A percentile compares a stretch with the other conserved stretches of the same genome.
phyloP scores from a whole-genome alignment of 164 flowering plant species.

The Liriodendron chinense region DNA sequence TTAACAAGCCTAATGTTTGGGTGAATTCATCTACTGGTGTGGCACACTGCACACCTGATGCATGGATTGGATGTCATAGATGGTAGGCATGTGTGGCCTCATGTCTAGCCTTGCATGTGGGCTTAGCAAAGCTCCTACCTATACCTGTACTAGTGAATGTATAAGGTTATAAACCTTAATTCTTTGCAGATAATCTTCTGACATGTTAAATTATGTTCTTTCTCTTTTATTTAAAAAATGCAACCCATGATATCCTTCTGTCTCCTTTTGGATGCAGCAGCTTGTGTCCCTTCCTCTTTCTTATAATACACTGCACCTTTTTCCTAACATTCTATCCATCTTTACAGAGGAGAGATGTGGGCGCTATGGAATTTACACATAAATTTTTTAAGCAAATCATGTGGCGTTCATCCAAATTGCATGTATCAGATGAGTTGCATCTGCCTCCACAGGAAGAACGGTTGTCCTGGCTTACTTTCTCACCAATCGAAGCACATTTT shows the following conservation, averaged over 20 bases:
- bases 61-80: neutral
- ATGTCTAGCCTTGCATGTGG: neutral
- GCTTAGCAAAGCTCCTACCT: neutral
- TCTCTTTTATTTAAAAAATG: no score
- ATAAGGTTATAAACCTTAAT: neutral
- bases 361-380: constrained; percentile 74
- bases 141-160: neutral
- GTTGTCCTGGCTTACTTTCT: constrained; percentile 72
- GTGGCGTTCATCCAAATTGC: constrained; percentile 92
- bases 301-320: neutral
- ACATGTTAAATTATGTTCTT: no score
- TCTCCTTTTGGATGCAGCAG: neutral
- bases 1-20: neutral
- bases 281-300: no score
- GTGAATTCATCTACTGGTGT: neutral
- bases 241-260: neutral
- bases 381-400: constrained; percentile 71
- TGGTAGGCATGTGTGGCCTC: neutral
- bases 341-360: constrained; percentile 59
- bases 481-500: constrained; percentile 89
- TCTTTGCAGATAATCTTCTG: neutral
- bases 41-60: neutral
- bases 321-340: neutral
- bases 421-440: constrained; percentile 80
- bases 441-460: constrained; percentile 88